These are phyloP conservation scores for Fusarium scirpi DNA, from an alignment of 2,329 filamentous ascomycete species.

Conservation along the genomic window DNA sequence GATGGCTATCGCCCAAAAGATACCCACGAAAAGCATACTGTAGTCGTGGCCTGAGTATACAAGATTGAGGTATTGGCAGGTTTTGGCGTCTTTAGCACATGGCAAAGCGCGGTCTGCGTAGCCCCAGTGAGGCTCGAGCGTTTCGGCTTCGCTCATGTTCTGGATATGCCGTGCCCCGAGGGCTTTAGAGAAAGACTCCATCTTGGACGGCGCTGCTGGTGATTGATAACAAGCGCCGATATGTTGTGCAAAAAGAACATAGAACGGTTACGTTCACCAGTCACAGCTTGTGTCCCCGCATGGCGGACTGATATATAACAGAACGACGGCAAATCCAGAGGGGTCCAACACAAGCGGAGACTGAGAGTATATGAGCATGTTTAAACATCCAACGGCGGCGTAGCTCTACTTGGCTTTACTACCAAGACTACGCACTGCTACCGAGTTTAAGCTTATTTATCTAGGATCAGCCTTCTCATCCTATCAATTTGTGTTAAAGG, in stretches of 20 bases:
- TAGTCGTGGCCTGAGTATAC: not conserved
- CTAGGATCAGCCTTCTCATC: rapidly evolving
- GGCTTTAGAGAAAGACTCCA: not conserved
- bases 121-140: not conserved
- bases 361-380: not conserved
- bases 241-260: too few species aligned
- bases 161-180: not conserved
- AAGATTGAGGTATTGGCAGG: not conserved
- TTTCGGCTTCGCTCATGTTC: not conserved
- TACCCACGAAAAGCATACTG: not conserved
- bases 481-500: not conserved
- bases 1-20: not conserved
- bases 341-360: not conserved
- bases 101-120: not conserved
- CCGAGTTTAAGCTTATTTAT: not conserved
- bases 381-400: not conserved
- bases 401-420: not conserved
- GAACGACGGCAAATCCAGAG: not conserved
- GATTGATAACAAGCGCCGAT: too few species aligned
- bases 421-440: not conserved
- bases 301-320: not conserved
- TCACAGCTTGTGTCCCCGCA: not conserved
- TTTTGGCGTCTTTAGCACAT: not conserved
- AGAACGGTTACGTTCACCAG: too few species aligned
- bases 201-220: not conserved